Conservation (phyloP, 108 stramenopile genomes). For the Skeletonema grethae region DNA sequence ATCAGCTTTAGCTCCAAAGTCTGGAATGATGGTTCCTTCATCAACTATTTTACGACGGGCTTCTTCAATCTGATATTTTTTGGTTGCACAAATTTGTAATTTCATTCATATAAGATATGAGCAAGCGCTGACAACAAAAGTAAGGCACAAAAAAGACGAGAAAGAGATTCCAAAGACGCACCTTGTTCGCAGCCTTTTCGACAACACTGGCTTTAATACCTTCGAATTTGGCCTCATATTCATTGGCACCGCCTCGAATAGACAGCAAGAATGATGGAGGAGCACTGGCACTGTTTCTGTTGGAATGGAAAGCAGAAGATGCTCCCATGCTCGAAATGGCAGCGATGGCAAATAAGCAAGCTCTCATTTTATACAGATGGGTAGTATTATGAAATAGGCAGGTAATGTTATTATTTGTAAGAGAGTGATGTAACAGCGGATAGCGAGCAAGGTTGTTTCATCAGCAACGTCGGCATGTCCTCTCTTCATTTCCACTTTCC, state of each 20-base stretch:
- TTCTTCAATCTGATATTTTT: conserved; percentile 65
- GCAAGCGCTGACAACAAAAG: neutral
- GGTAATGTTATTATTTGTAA: neutral
- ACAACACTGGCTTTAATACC: conserved; percentile 32
- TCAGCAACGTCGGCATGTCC: neutral
- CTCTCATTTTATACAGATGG: conserved; percentile 18
- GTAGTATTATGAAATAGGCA: neutral
- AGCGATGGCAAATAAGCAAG: conserved; percentile 22
- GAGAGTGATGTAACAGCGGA: neutral
- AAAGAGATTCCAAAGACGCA: conserved; percentile 7
- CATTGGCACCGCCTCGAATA: conserved; percentile 44
- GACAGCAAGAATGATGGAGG: conserved; percentile 36
- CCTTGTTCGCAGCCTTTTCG: conserved; percentile 48
- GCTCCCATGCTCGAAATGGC: conserved; percentile 7
- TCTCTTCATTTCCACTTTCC: neutral
- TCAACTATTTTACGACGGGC: conserved; percentile 75
- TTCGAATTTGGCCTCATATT: conserved; percentile 40
- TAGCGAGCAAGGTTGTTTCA: neutral
- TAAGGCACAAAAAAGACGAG: neutral
- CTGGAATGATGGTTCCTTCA: conserved; percentile 64
- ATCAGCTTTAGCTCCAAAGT: conserved; percentile 87
- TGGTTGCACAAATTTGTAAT: neutral
- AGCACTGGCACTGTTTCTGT: conserved; percentile 1
- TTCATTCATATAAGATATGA: neutral
- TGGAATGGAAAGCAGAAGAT: neutral